Conservation (phyloP, 2,329 filamentous ascomycete genomes). For the Cylindrodendrum hubeiense region DNA sequence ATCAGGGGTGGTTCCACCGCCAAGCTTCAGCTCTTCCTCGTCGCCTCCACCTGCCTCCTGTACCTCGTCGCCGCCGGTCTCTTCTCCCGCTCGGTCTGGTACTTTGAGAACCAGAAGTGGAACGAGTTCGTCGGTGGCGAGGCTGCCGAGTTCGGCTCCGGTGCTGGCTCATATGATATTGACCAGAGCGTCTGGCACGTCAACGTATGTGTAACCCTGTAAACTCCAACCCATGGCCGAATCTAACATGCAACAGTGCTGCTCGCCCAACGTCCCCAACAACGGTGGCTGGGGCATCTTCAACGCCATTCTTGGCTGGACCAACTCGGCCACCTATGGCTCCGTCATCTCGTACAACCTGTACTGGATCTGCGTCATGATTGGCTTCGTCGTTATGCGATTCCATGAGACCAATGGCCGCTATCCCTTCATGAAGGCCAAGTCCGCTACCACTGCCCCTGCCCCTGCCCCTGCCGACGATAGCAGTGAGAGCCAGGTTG, state of each 20-base stretch:
- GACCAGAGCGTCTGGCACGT: constrained; percentile 84
- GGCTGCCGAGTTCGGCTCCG: constrained; percentile 62
- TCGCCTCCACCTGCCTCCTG: constrained; percentile 83
- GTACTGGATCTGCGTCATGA: constrained; percentile 85
- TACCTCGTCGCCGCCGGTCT: constrained; percentile 88
- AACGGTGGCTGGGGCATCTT: constrained; percentile 89
- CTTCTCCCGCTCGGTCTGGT: constrained; percentile 83
- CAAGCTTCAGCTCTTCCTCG: constrained; percentile 78
- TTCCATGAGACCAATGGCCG: constrained; percentile 72
- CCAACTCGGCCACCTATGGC: constrained; percentile 88
- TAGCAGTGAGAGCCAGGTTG: constrained; percentile 45
- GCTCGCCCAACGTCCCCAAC: constrained; percentile 77
- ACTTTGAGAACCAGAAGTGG: constrained; percentile 78
- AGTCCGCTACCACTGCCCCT: constrained; percentile 29
- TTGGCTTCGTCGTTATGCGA: constrained; percentile 74
- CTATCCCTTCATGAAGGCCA: constrained; percentile 59
- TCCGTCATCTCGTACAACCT: constrained; percentile 89
- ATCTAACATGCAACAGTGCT: constrained; percentile 69
- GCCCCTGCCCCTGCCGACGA: constrained; percentile 24
- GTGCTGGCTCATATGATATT: constrained; percentile 85
- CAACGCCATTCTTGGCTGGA: constrained; percentile 88
- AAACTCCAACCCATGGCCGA: neutral
- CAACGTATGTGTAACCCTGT: constrained; percentile 71
- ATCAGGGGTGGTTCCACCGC: constrained; percentile 57
- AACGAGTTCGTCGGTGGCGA: constrained; percentile 72